A percentile compares a stretch with the other conserved stretches of the same genome.
Conservation (phyloP, 331 rosid genomes). For the Rosa hybrid region DNA sequence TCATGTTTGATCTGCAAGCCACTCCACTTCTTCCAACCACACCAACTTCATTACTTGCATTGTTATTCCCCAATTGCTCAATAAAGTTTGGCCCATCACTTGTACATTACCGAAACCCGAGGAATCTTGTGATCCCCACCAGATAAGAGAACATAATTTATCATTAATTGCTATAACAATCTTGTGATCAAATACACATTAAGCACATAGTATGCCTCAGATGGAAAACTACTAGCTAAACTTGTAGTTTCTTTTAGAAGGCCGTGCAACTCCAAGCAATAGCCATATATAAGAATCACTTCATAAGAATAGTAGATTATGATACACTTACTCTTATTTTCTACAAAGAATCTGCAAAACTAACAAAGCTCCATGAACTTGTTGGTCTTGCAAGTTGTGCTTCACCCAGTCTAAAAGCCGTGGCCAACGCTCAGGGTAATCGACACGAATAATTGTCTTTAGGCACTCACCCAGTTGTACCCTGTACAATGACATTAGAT, state of each 20-base stretch:
- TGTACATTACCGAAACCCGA: too few species aligned
- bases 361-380: slow-evolving; percentile 71
- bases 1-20: too few species aligned
- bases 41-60: too few species aligned
- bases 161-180: neutral
- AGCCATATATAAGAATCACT: neutral
- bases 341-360: slow-evolving; percentile 80
- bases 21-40: too few species aligned
- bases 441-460: slow-evolving; percentile 70
- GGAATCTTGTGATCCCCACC: too few species aligned
- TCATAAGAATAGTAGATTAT: neutral
- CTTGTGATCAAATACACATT: neutral
- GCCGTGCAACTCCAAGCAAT: neutral
- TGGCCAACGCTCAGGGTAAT: slow-evolving; percentile 86
- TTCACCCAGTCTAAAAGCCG: slow-evolving; percentile 80
- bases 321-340: slow-evolving; percentile 74
- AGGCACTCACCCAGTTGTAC: slow-evolving; percentile 93
- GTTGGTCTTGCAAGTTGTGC: slow-evolving; percentile 66
- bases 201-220: neutral
- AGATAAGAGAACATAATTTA: neutral
- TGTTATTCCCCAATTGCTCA: too few species aligned
- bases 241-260: neutral
- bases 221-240: neutral
- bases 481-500: slow-evolving; percentile 42
- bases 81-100: too few species aligned